Evolutionary conservation across 495 filamentous ascomycete genomes (phyloP).

Genomic region (Aspergillus funiculosus): DNA sequence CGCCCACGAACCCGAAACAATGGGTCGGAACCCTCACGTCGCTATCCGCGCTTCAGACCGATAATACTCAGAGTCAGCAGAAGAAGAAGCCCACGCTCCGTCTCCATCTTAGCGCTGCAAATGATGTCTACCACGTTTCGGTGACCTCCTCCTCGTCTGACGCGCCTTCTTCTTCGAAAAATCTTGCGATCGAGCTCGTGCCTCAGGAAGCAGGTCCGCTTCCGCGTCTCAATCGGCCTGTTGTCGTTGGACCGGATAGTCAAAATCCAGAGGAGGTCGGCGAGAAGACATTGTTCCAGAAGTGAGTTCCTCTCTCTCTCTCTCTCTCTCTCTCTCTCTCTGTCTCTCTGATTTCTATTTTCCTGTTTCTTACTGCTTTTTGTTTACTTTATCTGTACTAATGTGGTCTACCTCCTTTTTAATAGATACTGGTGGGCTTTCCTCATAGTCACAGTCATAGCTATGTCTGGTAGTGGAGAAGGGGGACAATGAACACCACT

Average conservation of each 20-base stretch:
- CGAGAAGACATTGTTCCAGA: constrained; percentile 45
- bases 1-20: constrained; percentile 27
- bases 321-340: not conserved
- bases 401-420: constrained; percentile 1
- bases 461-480: constrained; percentile 40
- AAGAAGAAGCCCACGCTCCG: constrained; percentile 30
- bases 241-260: constrained; percentile 39
- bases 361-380: too few relatives aligned
- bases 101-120: constrained; percentile 32
- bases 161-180: constrained; percentile 6
- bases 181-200: constrained; percentile 27
- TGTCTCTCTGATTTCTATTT: not conserved
- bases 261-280: constrained; percentile 28
- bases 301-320: constrained; percentile 27
- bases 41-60: constrained; percentile 22
- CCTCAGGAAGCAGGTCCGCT: constrained; percentile 25
- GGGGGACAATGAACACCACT: constrained; percentile 17
- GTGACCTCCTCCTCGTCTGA: constrained; percentile 12
- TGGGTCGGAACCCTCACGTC: constrained; percentile 40
- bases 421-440: constrained; percentile 46
- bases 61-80: constrained; percentile 11
- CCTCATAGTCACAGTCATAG: constrained; percentile 37
- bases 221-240: constrained; percentile 39
- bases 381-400: not conserved
- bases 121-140: constrained; percentile 38